phyloP scores from a whole-genome alignment of 345 rosid species.

The Atalantia buxifolia region DNA sequence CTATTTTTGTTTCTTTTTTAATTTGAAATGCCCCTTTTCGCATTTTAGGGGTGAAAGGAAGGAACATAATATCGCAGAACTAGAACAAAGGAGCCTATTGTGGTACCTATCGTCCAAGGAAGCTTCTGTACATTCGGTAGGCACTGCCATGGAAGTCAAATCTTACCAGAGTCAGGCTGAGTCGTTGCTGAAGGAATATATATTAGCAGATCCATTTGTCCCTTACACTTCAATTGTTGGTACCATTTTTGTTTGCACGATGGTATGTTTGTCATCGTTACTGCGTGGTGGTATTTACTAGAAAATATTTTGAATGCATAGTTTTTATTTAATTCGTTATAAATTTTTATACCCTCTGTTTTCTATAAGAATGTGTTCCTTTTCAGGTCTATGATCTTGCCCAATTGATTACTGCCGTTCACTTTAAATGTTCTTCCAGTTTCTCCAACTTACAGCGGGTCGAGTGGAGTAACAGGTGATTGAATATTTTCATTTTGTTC shows the following conservation, averaged over 20 bases:
- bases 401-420: slow-evolving; percentile 41
- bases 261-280: slow-evolving; percentile 29
- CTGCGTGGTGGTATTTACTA: neutral
- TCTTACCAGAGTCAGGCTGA: too few species aligned
- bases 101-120: slow-evolving; percentile 6
- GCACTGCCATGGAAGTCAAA: slow-evolving; percentile 27
- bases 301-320: neutral
- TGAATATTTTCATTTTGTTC: neutral
- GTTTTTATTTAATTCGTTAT: neutral
- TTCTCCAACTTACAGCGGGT: slow-evolving; percentile 43
- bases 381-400: slow-evolving; percentile 62
- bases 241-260: slow-evolving; percentile 49
- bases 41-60: neutral
- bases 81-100: slow-evolving; percentile 7
- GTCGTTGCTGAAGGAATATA: slow-evolving; percentile 48
- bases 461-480: slow-evolving; percentile 70
- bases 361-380: neutral
- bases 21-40: neutral
- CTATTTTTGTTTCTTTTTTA: too few species aligned
- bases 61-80: too few species aligned
- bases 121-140: slow-evolving; percentile 12
- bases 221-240: slow-evolving; percentile 55
- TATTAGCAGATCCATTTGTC: slow-evolving; percentile 49
- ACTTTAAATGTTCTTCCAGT: slow-evolving; percentile 54
- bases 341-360: neutral